Percentiles rank a stretch among this genome's conserved stretches.
Conservation (phyloP, 2,329 filamentous ascomycete genomes). For the Aspergillus candidus region DNA sequence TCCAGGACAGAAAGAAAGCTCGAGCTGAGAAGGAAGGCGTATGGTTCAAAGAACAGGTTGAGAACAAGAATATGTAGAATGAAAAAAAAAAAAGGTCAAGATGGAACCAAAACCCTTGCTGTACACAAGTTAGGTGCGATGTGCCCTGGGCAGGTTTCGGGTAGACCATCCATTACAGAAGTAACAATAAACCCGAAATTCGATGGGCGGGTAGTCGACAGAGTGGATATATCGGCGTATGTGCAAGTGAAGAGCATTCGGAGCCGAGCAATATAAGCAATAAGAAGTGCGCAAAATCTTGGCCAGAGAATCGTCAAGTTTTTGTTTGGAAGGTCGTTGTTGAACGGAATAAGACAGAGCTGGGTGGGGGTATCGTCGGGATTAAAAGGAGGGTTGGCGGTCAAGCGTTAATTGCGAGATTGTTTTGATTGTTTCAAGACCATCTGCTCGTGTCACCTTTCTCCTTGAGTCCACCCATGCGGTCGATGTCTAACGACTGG, state of each 20-base stretch:
- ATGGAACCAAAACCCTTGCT: constrained; percentile 25
- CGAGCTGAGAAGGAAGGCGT: no score
- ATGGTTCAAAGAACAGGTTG: no score
- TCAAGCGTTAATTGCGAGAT: background rate
- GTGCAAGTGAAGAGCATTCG: constrained; percentile 23
- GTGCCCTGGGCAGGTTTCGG: constrained; percentile 1
- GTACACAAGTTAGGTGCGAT: constrained; percentile 21
- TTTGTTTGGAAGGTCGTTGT: constrained; percentile 24
- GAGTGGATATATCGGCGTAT: constrained; percentile 20
- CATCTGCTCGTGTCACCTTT: constrained; percentile 53
- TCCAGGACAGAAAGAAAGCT: constrained; percentile 4
- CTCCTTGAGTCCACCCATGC: constrained; percentile 90
- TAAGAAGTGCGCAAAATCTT: constrained; percentile 18
- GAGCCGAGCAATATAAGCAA: constrained; percentile 4
- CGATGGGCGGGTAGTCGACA: constrained; percentile 7
- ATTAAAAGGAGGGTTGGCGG: constrained; percentile 1
- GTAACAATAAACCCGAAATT: constrained; percentile 3
- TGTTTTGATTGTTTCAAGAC: constrained; percentile 21
- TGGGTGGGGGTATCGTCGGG: constrained; percentile 10
- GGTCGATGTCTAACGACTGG: constrained; percentile 89
- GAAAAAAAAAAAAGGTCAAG: constrained; percentile 15
- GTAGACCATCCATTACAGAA: constrained; percentile 3
- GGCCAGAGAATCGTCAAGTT: constrained; percentile 30
- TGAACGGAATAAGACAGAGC: constrained; percentile 13
- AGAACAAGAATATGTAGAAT: constrained; percentile 10